Conservation (phyloP, 148 eudicot genomes). For the Vaccinium darrowii region DNA sequence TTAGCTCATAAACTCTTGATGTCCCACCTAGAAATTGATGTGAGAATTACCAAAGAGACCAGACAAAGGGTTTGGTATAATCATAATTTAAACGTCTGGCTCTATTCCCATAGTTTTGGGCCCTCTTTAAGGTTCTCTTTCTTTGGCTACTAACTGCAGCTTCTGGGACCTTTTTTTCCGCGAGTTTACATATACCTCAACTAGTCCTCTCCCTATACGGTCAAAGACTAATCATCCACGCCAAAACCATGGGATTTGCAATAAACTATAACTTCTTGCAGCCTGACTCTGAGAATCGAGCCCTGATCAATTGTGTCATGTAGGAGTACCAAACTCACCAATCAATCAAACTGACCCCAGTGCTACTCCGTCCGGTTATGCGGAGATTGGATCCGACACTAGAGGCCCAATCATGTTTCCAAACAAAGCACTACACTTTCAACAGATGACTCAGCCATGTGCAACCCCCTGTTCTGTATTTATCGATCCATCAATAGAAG, state of each 20-base stretch:
- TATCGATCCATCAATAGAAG: neutral
- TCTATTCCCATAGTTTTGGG: neutral
- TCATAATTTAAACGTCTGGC: neutral
- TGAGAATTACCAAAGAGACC: neutral
- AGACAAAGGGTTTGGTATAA: neutral
- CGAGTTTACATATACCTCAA: no score
- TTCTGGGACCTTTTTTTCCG: neutral
- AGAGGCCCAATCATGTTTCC: neutral
- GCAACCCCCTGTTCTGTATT: neutral
- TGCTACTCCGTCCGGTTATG: neutral
- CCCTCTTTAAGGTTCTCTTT: neutral
- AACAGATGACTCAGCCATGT: conserved; percentile 2
- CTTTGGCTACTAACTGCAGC: neutral
- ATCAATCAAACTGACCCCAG: no score
- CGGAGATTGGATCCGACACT: neutral
- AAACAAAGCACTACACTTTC: neutral
- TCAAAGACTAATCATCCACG: no score
- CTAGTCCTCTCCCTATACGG: no score
- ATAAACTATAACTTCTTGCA: no score
- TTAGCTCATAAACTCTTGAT: neutral
- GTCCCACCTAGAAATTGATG: neutral
- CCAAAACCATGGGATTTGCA: no score
- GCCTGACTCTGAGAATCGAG: no score
- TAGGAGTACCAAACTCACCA: no score
- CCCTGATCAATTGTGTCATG: no score